A percentile compares a stretch with the other conserved stretches of the same genome.
Evolutionary conservation across 768 basidiomycete genomes (phyloP).

Genomic region (Mrakia gelida): DNA sequence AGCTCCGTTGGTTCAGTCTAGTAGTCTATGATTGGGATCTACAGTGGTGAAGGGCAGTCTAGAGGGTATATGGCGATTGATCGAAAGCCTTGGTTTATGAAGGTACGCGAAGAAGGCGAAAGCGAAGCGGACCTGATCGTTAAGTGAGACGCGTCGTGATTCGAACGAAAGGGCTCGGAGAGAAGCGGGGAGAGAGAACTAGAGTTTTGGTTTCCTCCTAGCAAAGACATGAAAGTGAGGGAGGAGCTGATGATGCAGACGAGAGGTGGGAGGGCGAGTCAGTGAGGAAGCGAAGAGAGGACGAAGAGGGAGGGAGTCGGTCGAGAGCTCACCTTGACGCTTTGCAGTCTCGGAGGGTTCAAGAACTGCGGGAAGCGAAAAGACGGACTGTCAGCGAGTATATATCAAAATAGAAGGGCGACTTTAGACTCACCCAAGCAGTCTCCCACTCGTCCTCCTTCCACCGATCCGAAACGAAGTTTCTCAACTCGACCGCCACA

Average conservation of each 20-base stretch:
- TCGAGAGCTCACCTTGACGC: constrained; percentile 47
- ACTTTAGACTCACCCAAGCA: constrained; percentile 64
- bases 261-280: neutral
- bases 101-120: too few species aligned
- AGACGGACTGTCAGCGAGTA: neutral
- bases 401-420: neutral
- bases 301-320: neutral
- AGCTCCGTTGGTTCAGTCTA: too few species aligned
- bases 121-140: neutral
- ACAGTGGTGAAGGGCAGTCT: too few species aligned
- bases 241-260: constrained; percentile 51
- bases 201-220: constrained; percentile 13
- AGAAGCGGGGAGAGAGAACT: neutral
- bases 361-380: constrained; percentile 25
- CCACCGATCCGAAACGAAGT: constrained; percentile 66
- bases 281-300: neutral
- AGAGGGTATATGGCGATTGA: too few species aligned
- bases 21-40: too few species aligned
- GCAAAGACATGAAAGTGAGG: constrained; percentile 88
- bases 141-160: neutral
- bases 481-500: constrained; percentile 59
- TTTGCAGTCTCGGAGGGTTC: constrained; percentile 62
- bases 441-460: constrained; percentile 74
- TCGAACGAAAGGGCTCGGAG: neutral
- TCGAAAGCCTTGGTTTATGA: too few species aligned